These are phyloP conservation scores for Suaeda aralocaspica DNA, from an alignment of 148 eudicot species.

Conservation along the genomic window DNA sequence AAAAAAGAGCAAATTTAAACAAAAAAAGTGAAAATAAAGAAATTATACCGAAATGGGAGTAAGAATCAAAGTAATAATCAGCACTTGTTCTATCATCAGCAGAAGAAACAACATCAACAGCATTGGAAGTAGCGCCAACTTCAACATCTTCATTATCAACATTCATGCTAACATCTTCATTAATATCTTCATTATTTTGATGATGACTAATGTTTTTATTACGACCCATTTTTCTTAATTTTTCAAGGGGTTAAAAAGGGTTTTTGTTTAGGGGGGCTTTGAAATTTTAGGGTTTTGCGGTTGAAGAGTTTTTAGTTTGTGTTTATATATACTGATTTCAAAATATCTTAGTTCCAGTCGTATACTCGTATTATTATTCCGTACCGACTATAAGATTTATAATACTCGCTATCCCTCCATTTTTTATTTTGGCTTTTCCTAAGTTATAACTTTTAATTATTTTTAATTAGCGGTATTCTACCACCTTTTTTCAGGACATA, in stretches of 20 bases:
- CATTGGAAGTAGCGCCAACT: conserved; percentile 43
- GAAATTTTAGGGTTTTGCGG: conserved; percentile 29
- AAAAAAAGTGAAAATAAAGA: neutral
- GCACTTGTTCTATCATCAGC: conserved; percentile 81
- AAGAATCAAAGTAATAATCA: conserved; percentile 97
- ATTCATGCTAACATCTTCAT: conserved; percentile 30
- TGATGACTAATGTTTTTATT: conserved; percentile 24
- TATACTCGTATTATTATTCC: too few species aligned
- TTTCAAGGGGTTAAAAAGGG: conserved; percentile 16
- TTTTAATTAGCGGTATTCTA: too few species aligned
- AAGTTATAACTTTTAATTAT: too few species aligned
- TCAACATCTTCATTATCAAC: conserved; percentile 42
- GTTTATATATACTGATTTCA: neutral
- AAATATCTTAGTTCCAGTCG: too few species aligned
- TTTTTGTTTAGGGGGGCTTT: conserved; percentile 15
- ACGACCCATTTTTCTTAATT: conserved; percentile 33
- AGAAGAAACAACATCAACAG: conserved; percentile 34
- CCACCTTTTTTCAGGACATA: too few species aligned
- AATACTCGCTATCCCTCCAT: too few species aligned
- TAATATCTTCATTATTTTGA: conserved; percentile 17
- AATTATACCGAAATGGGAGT: conserved; percentile 90
- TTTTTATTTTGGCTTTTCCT: too few species aligned
- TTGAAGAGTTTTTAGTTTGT: neutral
- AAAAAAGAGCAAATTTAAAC: neutral
- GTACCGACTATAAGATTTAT: too few species aligned